phyloP scores from a whole-genome alignment of 257 asterid genomes.

The Nemophila menziesii region DNA sequence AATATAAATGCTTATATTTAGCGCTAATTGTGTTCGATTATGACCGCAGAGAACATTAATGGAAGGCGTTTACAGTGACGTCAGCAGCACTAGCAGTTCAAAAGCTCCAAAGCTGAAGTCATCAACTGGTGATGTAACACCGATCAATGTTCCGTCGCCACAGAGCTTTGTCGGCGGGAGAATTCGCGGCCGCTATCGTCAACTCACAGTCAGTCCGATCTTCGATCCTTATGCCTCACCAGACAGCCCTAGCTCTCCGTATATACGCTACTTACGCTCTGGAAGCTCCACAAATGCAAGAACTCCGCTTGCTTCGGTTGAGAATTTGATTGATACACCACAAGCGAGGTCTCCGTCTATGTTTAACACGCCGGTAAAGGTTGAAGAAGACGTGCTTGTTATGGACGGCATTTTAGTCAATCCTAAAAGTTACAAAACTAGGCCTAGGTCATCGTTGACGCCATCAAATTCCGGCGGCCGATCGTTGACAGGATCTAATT shows the following conservation, averaged over 20 bases:
- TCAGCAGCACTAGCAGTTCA: neutral
- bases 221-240: constrained; percentile 52
- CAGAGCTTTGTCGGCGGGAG: constrained; percentile 1
- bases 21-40: neutral
- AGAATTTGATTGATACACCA: constrained; percentile 12
- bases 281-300: constrained; percentile 8
- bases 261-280: constrained; percentile 10
- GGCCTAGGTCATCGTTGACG: constrained; percentile 19
- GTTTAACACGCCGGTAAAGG: constrained; percentile 35
- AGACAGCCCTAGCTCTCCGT: constrained; percentile 32
- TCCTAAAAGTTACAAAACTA: constrained; percentile 16
- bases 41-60: neutral
- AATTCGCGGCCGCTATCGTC: constrained; percentile 21
- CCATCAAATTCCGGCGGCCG: constrained; percentile 24
- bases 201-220: constrained; percentile 9
- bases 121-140: constrained; percentile 24
- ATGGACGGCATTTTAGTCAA: constrained; percentile 69
- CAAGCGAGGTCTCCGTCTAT: constrained; percentile 19
- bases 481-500: too few species aligned
- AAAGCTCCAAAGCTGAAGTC: constrained; percentile 24
- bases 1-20: too few species aligned
- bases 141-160: constrained; percentile 18
- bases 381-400: constrained; percentile 69
- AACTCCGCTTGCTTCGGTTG: constrained; percentile 14
- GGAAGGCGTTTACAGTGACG: neutral